These are phyloP conservation scores for Beverwykella pulmonaria DNA, from an alignment of 495 filamentous ascomycete species.

Conservation along the genomic window DNA sequence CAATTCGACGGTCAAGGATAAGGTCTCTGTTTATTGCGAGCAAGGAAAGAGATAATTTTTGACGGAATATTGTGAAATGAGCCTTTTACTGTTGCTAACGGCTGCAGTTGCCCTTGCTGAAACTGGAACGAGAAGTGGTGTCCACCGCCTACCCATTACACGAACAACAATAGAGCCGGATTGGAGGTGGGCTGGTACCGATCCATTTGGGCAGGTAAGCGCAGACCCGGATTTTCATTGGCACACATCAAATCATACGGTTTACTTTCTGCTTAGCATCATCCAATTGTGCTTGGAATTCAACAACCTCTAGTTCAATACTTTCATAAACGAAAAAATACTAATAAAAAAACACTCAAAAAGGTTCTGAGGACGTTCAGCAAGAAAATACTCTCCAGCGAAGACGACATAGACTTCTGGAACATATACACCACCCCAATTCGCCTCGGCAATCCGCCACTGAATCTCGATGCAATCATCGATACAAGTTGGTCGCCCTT, in stretches of 20 bases:
- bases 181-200: not conserved
- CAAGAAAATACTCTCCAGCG: not conserved
- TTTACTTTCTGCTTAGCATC: not conserved
- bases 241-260: not conserved
- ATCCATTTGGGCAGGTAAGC: not conserved
- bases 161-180: not conserved
- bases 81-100: no score
- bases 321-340: no score
- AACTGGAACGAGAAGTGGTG: no score
- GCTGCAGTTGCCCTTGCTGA: no score
- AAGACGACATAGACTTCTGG: not conserved
- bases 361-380: not conserved
- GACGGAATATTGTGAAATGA: no score
- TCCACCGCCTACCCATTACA: not conserved
- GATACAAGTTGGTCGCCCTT: constrained; percentile 15
- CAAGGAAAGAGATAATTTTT: no score
- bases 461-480: not conserved
- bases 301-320: not conserved
- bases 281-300: not conserved
- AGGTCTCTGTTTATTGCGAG: no score
- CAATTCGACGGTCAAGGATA: no score
- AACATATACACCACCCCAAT: not conserved
- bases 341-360: no score
- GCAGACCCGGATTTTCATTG: not conserved
- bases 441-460: constrained; percentile 5